Percentiles rank a stretch among this genome's conserved stretches.
Evolutionary conservation across 2,329 filamentous ascomycete species (phyloP).

Genomic region (Colletotrichum zoysiae): DNA sequence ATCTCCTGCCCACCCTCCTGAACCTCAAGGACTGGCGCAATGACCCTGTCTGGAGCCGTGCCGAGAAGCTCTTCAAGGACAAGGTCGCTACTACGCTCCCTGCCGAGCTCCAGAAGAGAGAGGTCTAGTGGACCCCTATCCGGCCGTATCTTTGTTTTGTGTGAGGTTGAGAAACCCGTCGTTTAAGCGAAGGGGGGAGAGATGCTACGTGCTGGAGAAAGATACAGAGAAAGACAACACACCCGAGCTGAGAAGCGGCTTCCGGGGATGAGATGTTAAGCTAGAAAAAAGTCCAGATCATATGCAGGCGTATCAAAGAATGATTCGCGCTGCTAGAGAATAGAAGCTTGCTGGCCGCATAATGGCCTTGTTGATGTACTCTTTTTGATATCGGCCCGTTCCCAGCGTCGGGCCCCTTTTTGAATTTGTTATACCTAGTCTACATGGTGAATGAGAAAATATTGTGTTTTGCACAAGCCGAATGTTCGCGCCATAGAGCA

Average conservation of each 20-base stretch:
- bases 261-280: not conserved
- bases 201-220: not conserved
- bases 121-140: slow-evolving; percentile 38
- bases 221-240: slow-evolving; percentile 5
- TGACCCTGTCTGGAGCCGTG: slow-evolving; percentile 84
- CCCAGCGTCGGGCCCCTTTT: slow-evolving; percentile 20
- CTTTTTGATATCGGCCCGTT: slow-evolving; percentile 21
- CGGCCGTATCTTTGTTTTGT: slow-evolving; percentile 34
- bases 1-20: slow-evolving; percentile 82
- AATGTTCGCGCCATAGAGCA: slow-evolving; percentile 38
- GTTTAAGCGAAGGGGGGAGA: slow-evolving; percentile 16
- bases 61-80: slow-evolving; percentile 85
- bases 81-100: slow-evolving; percentile 79
- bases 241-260: slow-evolving; percentile 7
- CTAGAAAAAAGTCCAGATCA: slow-evolving; percentile 29
- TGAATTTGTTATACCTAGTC: slow-evolving; percentile 27
- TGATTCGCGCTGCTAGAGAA: not conserved
- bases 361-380: slow-evolving; percentile 6
- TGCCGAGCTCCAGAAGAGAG: slow-evolving; percentile 48
- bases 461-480: slow-evolving; percentile 35
- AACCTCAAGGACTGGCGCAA: slow-evolving; percentile 81
- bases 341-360: not conserved
- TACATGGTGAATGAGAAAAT: slow-evolving; percentile 24
- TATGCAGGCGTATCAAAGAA: not conserved
- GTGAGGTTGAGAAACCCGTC: slow-evolving; percentile 24